Percentiles rank a stretch among this genome's conserved stretches.
phyloP scores from a whole-genome alignment of 768 basidiomycete genomes.

The Termitomyces sp. region DNA sequence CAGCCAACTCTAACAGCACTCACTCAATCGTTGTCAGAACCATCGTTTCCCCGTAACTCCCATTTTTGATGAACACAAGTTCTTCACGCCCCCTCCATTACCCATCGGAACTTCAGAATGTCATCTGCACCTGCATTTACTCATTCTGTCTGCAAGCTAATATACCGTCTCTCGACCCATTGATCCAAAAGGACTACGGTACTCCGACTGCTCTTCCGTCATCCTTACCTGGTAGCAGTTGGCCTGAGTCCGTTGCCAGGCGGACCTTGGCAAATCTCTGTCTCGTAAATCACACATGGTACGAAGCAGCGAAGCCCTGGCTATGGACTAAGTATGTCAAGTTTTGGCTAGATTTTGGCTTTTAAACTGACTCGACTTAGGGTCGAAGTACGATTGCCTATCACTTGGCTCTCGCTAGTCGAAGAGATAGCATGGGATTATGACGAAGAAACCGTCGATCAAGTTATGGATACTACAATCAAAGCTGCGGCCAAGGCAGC shows the following conservation, averaged over 20 bases:
- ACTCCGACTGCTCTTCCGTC: conserved; percentile 65
- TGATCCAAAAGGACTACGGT: conserved; percentile 38
- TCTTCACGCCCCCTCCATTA: conserved; percentile 32
- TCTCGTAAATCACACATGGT: conserved; percentile 74
- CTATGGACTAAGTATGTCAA: conserved; percentile 64
- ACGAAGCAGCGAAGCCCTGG: conserved; percentile 82
- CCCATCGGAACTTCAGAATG: conserved; percentile 67
- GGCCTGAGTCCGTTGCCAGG: conserved; percentile 62
- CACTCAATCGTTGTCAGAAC: too few relatives aligned
- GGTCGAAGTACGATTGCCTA: conserved; percentile 76
- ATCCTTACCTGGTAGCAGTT: conserved; percentile 64
- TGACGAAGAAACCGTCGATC: conserved; percentile 57
- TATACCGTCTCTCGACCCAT: conserved; percentile 65
- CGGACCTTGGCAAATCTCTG: conserved; percentile 65
- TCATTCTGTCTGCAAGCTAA: conserved; percentile 52
- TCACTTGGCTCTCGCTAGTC: conserved; percentile 78
- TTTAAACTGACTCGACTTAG: conserved; percentile 15
- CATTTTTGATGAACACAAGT: conserved; percentile 21
- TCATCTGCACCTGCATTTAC: conserved; percentile 71
- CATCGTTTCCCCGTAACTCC: background rate
- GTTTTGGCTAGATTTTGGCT: background rate
- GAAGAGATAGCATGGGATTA: conserved; percentile 76
- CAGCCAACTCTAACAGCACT: background rate
- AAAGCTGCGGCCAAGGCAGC: conserved; percentile 62
- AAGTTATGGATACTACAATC: conserved; percentile 62